Evolutionary conservation across 352 stramenopile species (phyloP).

Genomic region (Globisporangium irregulare): DNA sequence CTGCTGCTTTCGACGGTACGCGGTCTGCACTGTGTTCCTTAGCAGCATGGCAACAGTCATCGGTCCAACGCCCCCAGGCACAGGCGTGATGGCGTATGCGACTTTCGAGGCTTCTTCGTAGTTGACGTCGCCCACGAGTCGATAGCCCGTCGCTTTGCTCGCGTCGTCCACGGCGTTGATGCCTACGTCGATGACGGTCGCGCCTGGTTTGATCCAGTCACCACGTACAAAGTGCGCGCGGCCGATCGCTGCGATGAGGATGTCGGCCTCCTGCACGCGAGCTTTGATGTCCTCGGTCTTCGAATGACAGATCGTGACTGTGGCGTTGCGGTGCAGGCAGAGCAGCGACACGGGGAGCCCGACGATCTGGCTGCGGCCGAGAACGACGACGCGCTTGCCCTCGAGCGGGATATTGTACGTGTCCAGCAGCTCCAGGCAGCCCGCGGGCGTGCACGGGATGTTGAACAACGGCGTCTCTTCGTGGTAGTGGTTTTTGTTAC

Average conservation of each 20-base stretch:
- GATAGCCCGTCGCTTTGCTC: slow-evolving; percentile 81
- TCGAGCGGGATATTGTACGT: slow-evolving; percentile 83
- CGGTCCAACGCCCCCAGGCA: slow-evolving; percentile 94
- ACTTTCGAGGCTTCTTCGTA: slow-evolving; percentile 85
- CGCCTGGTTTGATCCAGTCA: slow-evolving; percentile 96
- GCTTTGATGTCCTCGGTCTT: slow-evolving; percentile 86
- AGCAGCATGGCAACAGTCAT: slow-evolving; percentile 98
- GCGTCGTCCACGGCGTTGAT: slow-evolving; percentile 96
- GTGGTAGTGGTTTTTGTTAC: not conserved
- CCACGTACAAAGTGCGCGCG: slow-evolving; percentile 90
- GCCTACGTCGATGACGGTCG: slow-evolving; percentile 98
- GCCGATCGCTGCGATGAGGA: slow-evolving; percentile 97
- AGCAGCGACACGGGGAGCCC: slow-evolving; percentile 96
- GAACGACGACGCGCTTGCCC: slow-evolving; percentile 96
- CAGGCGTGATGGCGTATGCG: slow-evolving; percentile 95
- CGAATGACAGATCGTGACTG: slow-evolving; percentile 98
- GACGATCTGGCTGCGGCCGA: slow-evolving; percentile 97
- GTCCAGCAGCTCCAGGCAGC: slow-evolving; percentile 96
- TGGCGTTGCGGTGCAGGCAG: slow-evolving; percentile 94
- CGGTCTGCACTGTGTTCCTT: slow-evolving; percentile 73
- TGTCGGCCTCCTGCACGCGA: slow-evolving; percentile 88
- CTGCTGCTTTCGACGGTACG: slow-evolving; percentile 26
- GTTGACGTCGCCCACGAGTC: slow-evolving; percentile 97
- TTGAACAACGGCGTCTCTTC: slow-evolving; percentile 63
- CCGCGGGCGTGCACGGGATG: slow-evolving; percentile 95